Evolutionary conservation across 305 asterid species (phyloP).

Genomic region (Rubia peregrina): DNA sequence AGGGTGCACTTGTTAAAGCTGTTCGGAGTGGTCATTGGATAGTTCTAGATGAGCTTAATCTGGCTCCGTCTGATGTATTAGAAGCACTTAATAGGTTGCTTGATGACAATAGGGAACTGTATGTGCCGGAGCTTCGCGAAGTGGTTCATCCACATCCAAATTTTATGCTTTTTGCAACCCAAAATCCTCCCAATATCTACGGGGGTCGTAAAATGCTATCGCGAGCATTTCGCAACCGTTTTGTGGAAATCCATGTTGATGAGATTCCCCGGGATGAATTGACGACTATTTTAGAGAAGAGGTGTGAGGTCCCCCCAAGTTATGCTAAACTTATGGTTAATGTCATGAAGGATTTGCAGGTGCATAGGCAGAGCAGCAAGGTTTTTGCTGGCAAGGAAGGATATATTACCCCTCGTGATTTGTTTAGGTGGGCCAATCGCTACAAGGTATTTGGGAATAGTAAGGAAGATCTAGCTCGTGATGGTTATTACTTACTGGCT

Average conservation of each 20-base stretch:
- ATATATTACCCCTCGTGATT: constrained; percentile 93
- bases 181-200: constrained; percentile 89
- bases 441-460: constrained; percentile 43
- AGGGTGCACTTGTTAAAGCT: constrained; percentile 93
- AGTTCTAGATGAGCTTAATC: constrained; percentile 95
- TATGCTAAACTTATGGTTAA: constrained; percentile 79
- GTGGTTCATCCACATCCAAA: constrained; percentile 72
- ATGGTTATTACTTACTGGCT: constrained; percentile 89
- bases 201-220: constrained; percentile 98
- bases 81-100: constrained; percentile 92
- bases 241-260: constrained; percentile 97
- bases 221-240: constrained; percentile 98
- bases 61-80: constrained; percentile 99
- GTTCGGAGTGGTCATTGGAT: constrained; percentile 93
- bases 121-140: constrained; percentile 84
- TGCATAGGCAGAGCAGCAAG: constrained; percentile 83
- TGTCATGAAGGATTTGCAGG: constrained; percentile 93
- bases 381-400: constrained; percentile 99
- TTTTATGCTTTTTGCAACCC: constrained; percentile 98
- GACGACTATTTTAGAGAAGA: constrained; percentile 59
- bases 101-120: constrained; percentile 96
- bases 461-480: constrained; percentile 75
- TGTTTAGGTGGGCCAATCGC: constrained; percentile 96
- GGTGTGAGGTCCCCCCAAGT: constrained; percentile 61
- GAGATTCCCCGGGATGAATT: constrained; percentile 92